phyloP scores from a whole-genome alignment of 2,329 filamentous ascomycete species.

The Clarireedia paspali region DNA sequence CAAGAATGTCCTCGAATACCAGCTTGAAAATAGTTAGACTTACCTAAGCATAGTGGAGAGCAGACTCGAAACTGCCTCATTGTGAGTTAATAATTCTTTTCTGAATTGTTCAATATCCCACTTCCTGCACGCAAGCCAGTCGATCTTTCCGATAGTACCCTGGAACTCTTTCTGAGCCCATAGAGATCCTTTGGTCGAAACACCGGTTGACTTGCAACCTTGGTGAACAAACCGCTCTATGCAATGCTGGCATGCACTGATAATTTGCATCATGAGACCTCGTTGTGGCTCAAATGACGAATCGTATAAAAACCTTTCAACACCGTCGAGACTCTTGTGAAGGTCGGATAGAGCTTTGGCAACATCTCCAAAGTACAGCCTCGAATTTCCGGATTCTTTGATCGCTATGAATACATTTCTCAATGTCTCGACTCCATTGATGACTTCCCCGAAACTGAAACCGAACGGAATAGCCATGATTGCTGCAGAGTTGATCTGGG shows the following conservation, averaged over 20 bases:
- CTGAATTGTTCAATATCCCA: slow-evolving; percentile 7
- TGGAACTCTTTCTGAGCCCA: slow-evolving; percentile 6
- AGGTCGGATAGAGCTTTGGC: slow-evolving; percentile 4
- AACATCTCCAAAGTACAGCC: slow-evolving; percentile 2
- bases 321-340: slow-evolving; percentile 1
- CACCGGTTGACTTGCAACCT: slow-evolving; percentile 3
- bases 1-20: neutral
- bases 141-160: neutral
- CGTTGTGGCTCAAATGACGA: neutral
- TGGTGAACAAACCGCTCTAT: slow-evolving; percentile 9
- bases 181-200: slow-evolving; percentile 6
- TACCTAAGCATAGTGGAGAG: slow-evolving; percentile 2
- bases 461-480: slow-evolving; percentile 8
- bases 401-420: slow-evolving; percentile 5
- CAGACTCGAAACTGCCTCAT: slow-evolving; percentile 3
- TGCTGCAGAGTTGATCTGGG: neutral
- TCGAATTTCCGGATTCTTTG: slow-evolving; percentile 1
- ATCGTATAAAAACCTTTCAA: slow-evolving; percentile 7
- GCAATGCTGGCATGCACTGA: slow-evolving; percentile 5
- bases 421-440: slow-evolving; percentile 4
- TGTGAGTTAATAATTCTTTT: slow-evolving; percentile 5
- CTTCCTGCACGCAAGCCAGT: slow-evolving; percentile 6
- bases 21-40: neutral
- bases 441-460: slow-evolving; percentile 7
- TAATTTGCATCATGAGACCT: slow-evolving; percentile 8